Evolutionary conservation across 768 basidiomycete species (phyloP).

Genomic region (Pleurotus giganteus): DNA sequence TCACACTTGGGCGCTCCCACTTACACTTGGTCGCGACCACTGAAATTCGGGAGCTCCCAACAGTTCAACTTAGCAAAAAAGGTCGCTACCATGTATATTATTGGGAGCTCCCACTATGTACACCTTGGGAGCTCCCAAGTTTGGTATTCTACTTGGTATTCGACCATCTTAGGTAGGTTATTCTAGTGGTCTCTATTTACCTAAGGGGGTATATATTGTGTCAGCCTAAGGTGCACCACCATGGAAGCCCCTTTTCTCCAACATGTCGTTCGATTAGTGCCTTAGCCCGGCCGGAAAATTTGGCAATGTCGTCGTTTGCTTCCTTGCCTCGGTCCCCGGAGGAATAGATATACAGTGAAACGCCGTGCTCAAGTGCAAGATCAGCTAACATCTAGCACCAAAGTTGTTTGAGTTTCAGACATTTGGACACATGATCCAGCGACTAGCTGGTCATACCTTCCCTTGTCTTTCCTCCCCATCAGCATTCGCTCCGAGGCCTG

Average conservation of each 20-base stretch:
- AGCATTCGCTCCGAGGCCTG: slow-evolving; percentile 38
- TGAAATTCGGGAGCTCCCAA: too few species aligned
- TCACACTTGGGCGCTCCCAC: too few species aligned
- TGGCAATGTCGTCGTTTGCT: slow-evolving; percentile 26
- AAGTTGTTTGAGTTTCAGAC: background rate
- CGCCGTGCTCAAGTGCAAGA: slow-evolving; percentile 33
- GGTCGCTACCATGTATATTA: too few species aligned
- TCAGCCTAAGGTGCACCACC: too few species aligned
- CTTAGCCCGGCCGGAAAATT: slow-evolving; percentile 30
- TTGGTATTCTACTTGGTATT: too few species aligned
- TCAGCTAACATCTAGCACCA: slow-evolving; percentile 29
- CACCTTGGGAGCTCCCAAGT: too few species aligned
- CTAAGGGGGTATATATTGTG: too few species aligned
- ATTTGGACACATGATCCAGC: background rate
- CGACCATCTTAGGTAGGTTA: too few species aligned
- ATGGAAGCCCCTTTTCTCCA: slow-evolving; percentile 27
- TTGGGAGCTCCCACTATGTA: too few species aligned
- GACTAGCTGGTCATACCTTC: slow-evolving; percentile 26
- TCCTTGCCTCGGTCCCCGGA: slow-evolving; percentile 37
- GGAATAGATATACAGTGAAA: slow-evolving; percentile 33
- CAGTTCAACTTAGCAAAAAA: too few species aligned
- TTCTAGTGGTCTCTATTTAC: too few species aligned
- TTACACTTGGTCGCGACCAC: too few species aligned
- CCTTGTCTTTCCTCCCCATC: slow-evolving; percentile 38
- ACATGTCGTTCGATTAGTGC: slow-evolving; percentile 36